Evolutionary conservation across 2,329 filamentous ascomycete genomes (phyloP).

Genomic region (Hypoxylon sp.): DNA sequence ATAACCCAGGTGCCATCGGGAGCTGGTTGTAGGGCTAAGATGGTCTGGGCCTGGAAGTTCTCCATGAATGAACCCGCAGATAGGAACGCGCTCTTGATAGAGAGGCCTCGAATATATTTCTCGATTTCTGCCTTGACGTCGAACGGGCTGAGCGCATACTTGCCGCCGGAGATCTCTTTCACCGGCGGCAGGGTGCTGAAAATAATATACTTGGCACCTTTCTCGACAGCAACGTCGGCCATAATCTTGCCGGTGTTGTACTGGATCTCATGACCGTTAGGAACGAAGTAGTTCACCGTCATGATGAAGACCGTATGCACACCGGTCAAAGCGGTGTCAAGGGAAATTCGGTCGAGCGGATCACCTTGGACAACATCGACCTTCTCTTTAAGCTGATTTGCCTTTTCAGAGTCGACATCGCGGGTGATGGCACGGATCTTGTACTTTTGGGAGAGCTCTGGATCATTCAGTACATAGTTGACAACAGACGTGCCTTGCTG

Average conservation of each 20-base stretch:
- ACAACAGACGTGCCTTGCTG: conserved; percentile 67
- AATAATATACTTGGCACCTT: conserved; percentile 58
- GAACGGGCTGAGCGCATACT: conserved; percentile 57
- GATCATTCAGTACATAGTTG: conserved; percentile 61
- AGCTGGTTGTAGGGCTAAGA: conserved; percentile 52
- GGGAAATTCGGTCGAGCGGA: conserved; percentile 56
- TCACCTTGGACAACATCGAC: conserved; percentile 60
- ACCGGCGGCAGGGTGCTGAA: conserved; percentile 58
- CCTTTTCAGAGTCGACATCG: conserved; percentile 57
- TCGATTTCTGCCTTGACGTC: conserved; percentile 60
- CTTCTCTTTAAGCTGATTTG: conserved; percentile 52
- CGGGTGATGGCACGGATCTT: conserved; percentile 66
- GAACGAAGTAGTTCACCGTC: conserved; percentile 60
- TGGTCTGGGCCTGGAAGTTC: conserved; percentile 54
- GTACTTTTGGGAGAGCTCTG: conserved; percentile 62
- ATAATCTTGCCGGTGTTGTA: conserved; percentile 55
- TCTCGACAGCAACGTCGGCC: conserved; percentile 56
- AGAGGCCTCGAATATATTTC: conserved; percentile 57
- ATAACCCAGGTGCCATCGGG: conserved; percentile 53
- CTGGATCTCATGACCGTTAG: conserved; percentile 57
- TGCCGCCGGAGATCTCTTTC: conserved; percentile 54
- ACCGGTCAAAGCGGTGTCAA: conserved; percentile 60
- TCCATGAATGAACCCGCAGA: conserved; percentile 61
- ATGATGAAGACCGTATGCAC: conserved; percentile 66
- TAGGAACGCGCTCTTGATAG: conserved; percentile 59